A percentile compares a stretch with the other conserved stretches of the same genome.
These are phyloP conservation scores for Xylogone sp. DNA, from an alignment of 2,329 filamentous ascomycete genomes.

Conservation along the genomic window DNA sequence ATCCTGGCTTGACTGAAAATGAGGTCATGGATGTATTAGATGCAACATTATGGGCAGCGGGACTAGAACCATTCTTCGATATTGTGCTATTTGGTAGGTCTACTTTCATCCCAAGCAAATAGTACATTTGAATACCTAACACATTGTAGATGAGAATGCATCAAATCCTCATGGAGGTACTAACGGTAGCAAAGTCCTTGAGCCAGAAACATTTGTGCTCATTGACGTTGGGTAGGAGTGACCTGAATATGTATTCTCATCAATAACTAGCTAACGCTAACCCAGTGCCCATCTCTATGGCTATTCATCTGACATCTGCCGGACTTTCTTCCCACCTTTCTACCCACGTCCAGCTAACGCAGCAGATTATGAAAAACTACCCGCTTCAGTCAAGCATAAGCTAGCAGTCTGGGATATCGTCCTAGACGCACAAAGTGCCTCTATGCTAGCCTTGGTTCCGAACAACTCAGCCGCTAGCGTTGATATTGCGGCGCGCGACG, in stretches of 20 bases:
- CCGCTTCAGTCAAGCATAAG: slow-evolving; percentile 39
- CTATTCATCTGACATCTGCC: slow-evolving; percentile 61
- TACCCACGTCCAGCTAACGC: slow-evolving; percentile 20
- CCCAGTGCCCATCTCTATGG: slow-evolving; percentile 52
- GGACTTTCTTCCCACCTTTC: slow-evolving; percentile 51
- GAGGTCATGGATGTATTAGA: slow-evolving; percentile 54
- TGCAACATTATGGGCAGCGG: slow-evolving; percentile 45
- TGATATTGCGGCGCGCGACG: slow-evolving; percentile 54
- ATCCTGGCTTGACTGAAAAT: slow-evolving; percentile 52
- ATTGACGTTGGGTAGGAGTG: slow-evolving; percentile 51
- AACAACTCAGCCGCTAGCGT: slow-evolving; percentile 55
- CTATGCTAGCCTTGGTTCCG: slow-evolving; percentile 44
- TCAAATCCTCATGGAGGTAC: slow-evolving; percentile 36
- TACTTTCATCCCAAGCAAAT: neutral
- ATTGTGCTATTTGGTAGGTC: slow-evolving; percentile 53
- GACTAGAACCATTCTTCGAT: slow-evolving; percentile 57
- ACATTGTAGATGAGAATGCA: slow-evolving; percentile 30
- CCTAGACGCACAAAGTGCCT: slow-evolving; percentile 56
- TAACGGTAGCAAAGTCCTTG: slow-evolving; percentile 43
- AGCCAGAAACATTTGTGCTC: slow-evolving; percentile 52
- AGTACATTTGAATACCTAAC: slow-evolving; percentile 5
- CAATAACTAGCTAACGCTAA: slow-evolving; percentile 1
- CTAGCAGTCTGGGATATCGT: slow-evolving; percentile 56
- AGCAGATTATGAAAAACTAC: slow-evolving; percentile 7
- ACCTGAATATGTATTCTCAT: neutral